Evolutionary conservation across 768 basidiomycete genomes (phyloP), one percentile per base, ranked within the genome.

Genomic region (Butyriboletus loyo): DNA sequence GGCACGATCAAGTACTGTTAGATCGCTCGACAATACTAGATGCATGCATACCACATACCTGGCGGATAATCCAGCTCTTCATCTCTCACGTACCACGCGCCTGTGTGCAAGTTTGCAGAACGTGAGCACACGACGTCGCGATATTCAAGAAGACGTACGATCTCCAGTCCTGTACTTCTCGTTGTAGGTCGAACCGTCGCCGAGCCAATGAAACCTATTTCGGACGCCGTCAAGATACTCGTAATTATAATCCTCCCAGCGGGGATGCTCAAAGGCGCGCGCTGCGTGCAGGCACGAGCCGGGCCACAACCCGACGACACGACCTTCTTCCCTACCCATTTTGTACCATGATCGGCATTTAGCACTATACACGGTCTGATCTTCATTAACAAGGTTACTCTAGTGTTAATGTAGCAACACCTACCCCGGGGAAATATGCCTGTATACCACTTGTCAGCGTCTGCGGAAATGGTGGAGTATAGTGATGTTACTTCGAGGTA

Each of bases 301-400:
- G 17, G 84, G 84, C 81, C 81, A 86, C 7, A 86, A 69, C 1
- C 73, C 82, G 22, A 77, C 75, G 8, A 85, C 70, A 2, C 79
- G 75, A 2, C 84, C 83, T 2, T 64, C 79, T 55, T 78, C 77
- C 55, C 77, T 79, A 5, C 82, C 83, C 37, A 68, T 72, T 61
- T 85, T 85, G 61, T 85, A 86, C 84, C 85, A 87, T 30, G 81
- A 81, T 14, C 76, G 69, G 57, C 83, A 85, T 55, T 78, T 78
- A 43, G 77, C 73, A 34, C 77, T 74, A 62, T 79, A 85, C 3
- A 85, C 81, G 5, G 81, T 84, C 80, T 83, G 48, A 8, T 9
- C 21, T 14, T 19, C 14, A 50, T 72, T 13, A 46, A 30, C 21
- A n/a, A 28, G 28, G 19, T 11, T 2, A 9, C 15, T 14, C 15